A percentile compares a stretch with the other conserved stretches of the same genome.
phyloP scores from a whole-genome alignment of 1,284 basidiomycete genomes.

The Malassezia obtusa region DNA sequence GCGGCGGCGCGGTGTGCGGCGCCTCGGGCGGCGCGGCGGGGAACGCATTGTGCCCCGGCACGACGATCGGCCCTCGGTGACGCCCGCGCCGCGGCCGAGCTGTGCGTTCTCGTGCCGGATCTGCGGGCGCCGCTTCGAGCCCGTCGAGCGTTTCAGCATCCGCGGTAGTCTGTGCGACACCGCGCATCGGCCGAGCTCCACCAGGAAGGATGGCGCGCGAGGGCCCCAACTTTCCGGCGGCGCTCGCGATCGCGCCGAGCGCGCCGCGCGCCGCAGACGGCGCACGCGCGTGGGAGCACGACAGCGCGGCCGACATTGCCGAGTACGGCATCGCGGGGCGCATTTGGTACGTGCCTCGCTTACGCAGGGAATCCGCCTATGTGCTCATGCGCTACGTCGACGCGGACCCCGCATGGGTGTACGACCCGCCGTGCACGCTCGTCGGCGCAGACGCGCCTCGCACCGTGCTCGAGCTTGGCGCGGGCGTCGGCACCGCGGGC shows the following conservation, averaged over 20 bases:
- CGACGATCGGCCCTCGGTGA: slow-evolving; percentile 6
- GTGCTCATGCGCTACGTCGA: slow-evolving; percentile 29
- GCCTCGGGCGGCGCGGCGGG: not conserved
- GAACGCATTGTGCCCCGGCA: slow-evolving; percentile 17
- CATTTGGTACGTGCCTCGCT: slow-evolving; percentile 25
- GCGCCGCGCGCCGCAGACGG: not conserved
- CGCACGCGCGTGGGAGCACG: slow-evolving; percentile 9
- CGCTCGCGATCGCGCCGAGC: slow-evolving; percentile 21
- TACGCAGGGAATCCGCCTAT: slow-evolving; percentile 34
- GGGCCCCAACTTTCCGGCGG: slow-evolving; percentile 34
- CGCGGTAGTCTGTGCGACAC: not conserved
- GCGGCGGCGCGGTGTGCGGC: not conserved
- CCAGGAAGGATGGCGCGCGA: not conserved
- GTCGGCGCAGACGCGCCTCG: slow-evolving; percentile 5
- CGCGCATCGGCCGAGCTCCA: slow-evolving; percentile 3
- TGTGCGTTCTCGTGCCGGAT: slow-evolving; percentile 42
- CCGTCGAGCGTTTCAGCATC: slow-evolving; percentile 9
- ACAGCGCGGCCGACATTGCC: slow-evolving; percentile 34
- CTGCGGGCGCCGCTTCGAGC: slow-evolving; percentile 33
- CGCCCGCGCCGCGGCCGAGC: slow-evolving; percentile 35
- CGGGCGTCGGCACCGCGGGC: slow-evolving; percentile 40
- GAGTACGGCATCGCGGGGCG: slow-evolving; percentile 43
- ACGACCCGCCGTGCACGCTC: slow-evolving; percentile 37
- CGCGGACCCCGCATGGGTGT: slow-evolving; percentile 8
- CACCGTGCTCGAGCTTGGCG: slow-evolving; percentile 36